A percentile compares a stretch with the other conserved stretches of the same genome.
These are phyloP conservation scores for Sporothrix variecibatus DNA, from an alignment of 2,329 filamentous ascomycete species.

Conservation along the genomic window DNA sequence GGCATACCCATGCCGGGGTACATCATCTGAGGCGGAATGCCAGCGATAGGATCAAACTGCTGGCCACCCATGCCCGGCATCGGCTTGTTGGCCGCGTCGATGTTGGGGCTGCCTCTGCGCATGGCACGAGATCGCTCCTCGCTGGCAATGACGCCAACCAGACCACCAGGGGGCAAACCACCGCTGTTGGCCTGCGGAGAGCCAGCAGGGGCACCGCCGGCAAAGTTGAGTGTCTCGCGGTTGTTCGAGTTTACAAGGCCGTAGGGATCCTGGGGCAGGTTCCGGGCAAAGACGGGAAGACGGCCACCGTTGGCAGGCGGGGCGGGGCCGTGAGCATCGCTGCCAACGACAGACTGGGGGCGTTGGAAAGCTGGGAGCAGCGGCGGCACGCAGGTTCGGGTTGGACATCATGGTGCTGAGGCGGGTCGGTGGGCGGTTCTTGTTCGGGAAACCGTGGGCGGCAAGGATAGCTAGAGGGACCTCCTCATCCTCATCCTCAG, in stretches of 20 bases:
- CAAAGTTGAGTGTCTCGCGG: constrained; percentile 73
- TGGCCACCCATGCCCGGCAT: constrained; percentile 37
- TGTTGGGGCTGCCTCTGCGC: constrained; percentile 74
- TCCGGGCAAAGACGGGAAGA: constrained; percentile 79
- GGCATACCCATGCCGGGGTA: constrained; percentile 44
- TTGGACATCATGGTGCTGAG: constrained; percentile 67
- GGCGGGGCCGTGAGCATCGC: constrained; percentile 37
- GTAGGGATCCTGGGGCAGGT: constrained; percentile 83
- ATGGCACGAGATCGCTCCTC: constrained; percentile 79
- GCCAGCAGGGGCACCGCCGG: constrained; percentile 50
- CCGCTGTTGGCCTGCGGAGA: constrained; percentile 30
- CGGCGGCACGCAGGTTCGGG: constrained; percentile 65
- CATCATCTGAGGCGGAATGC: constrained; percentile 55
- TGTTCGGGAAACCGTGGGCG: constrained; percentile 84
- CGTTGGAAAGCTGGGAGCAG: constrained; percentile 50
- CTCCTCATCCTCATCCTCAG: constrained; percentile 80
- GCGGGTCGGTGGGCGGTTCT: constrained; percentile 71
- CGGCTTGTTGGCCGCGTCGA: constrained; percentile 51
- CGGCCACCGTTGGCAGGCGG: constrained; percentile 46
- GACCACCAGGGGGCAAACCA: constrained; percentile 67
- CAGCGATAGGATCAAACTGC: constrained; percentile 51
- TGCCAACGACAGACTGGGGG: constrained; percentile 60
- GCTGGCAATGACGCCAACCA: constrained; percentile 84
- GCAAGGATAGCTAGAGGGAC: constrained; percentile 83
- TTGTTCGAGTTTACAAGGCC: constrained; percentile 71